phyloP scores from a whole-genome alignment of 2,329 filamentous ascomycete genomes.

The Magnaporthiopsis incrustans region DNA sequence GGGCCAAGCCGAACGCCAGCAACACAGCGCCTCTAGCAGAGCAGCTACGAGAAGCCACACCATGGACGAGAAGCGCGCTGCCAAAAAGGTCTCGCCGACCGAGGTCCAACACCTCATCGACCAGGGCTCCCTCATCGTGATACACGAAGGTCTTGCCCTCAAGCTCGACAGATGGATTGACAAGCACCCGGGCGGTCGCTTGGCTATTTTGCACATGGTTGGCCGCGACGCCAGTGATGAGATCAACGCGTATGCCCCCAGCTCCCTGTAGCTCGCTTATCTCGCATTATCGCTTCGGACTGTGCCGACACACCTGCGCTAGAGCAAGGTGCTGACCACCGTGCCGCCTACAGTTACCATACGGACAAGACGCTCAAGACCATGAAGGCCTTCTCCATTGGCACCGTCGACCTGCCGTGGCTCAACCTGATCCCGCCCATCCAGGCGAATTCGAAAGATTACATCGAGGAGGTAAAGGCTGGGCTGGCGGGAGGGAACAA shows the following conservation, averaged over 20 bases:
- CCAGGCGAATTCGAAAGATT: constrained; percentile 8
- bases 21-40: background rate
- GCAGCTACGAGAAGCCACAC: background rate
- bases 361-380: constrained; percentile 40
- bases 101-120: constrained; percentile 44
- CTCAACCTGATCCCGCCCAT: constrained; percentile 52
- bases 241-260: constrained; percentile 42
- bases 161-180: constrained; percentile 50
- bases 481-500: background rate
- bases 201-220: constrained; percentile 55
- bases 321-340: constrained; percentile 18
- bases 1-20: background rate
- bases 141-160: constrained; percentile 46
- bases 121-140: constrained; percentile 46
- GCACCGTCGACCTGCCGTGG: constrained; percentile 46
- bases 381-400: constrained; percentile 55
- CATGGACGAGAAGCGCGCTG: constrained; percentile 17
- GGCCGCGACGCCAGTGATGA: constrained; percentile 52
- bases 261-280: background rate
- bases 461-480: constrained; percentile 9
- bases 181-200: constrained; percentile 49
- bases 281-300: background rate
- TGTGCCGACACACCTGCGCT: constrained; percentile 6
- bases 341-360: constrained; percentile 44
- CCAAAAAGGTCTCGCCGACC: constrained; percentile 6